phyloP scores from a whole-genome alignment of 148 eudicot genomes.

The Vaccinium corymbosum region DNA sequence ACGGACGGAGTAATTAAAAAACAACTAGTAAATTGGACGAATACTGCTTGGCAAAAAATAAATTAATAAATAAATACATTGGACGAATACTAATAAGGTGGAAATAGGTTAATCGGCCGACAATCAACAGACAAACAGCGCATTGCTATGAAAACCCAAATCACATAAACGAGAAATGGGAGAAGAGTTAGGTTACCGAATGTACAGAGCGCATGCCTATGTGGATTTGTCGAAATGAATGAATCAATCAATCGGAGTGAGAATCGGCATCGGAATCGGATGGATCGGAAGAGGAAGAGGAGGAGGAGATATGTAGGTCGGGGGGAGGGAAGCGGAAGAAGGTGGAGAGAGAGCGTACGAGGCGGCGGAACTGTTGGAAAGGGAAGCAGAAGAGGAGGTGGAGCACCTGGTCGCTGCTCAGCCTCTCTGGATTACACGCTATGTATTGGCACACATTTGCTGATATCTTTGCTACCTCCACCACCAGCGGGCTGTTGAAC shows the following conservation, averaged over 20 bases:
- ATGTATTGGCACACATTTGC: conserved; percentile 76
- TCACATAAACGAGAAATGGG: neutral
- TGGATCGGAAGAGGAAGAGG: conserved; percentile 20
- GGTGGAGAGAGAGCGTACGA: conserved; percentile 57
- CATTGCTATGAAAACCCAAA: neutral
- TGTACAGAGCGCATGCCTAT: neutral
- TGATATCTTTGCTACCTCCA: conserved; percentile 60
- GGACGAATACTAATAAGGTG: neutral
- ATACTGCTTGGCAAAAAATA: neutral
- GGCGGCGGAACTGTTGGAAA: conserved; percentile 62
- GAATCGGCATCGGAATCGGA: conserved; percentile 25
- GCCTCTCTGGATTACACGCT: conserved; percentile 72
- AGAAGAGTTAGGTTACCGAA: conserved; percentile 16
- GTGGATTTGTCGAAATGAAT: neutral
- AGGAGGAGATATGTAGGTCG: conserved; percentile 25
- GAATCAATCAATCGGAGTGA: conserved; percentile 29
- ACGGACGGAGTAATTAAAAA: too few relatives aligned
- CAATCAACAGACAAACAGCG: neutral
- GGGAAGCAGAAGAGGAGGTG: conserved; percentile 80
- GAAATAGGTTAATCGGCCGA: neutral
- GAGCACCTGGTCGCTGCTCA: conserved; percentile 61
- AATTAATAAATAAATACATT: neutral
- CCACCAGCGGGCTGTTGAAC: conserved; percentile 60
- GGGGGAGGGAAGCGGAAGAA: conserved; percentile 58
- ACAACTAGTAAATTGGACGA: too few relatives aligned